A percentile compares a stretch with the other conserved stretches of the same genome.
Evolutionary conservation across 768 basidiomycete species (phyloP).

Genomic region (Agaricus blazei): DNA sequence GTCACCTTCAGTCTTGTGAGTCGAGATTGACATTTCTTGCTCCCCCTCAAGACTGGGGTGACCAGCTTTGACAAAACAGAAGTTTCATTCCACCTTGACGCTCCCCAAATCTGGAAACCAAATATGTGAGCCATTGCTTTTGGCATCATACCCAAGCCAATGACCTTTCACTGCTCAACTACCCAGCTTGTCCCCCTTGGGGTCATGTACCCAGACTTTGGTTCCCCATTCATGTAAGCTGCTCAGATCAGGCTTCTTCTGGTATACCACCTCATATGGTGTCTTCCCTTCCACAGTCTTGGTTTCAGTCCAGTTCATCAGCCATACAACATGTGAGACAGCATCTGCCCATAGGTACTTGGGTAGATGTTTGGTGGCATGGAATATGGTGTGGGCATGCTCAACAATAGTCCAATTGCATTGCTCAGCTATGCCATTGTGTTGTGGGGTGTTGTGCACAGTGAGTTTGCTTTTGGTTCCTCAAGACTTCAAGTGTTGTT

Average conservation of each 20-base stretch:
- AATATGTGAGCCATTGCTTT: slow-evolving; percentile 21
- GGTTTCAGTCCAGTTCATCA: slow-evolving; percentile 27
- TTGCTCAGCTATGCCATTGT: slow-evolving; percentile 21
- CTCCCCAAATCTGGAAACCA: slow-evolving; percentile 25
- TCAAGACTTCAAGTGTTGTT: slow-evolving; percentile 15
- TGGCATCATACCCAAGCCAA: slow-evolving; percentile 30
- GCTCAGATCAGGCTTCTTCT: slow-evolving; percentile 21
- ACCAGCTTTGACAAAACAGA: slow-evolving; percentile 11
- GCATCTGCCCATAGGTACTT: slow-evolving; percentile 33
- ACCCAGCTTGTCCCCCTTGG: slow-evolving; percentile 9
- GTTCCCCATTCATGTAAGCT: neutral
- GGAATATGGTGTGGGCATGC: slow-evolving; percentile 24
- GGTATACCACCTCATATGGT: slow-evolving; percentile 15
- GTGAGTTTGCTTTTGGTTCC: slow-evolving; percentile 30
- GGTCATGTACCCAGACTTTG: slow-evolving; percentile 23
- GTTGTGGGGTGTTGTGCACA: slow-evolving; percentile 10
- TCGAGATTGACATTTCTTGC: neutral
- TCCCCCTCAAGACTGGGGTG: slow-evolving; percentile 20
- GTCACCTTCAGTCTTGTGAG: too few species aligned
- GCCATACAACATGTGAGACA: slow-evolving; percentile 22
- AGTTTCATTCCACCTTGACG: slow-evolving; percentile 26
- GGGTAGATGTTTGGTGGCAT: slow-evolving; percentile 22
- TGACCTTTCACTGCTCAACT: slow-evolving; percentile 18
- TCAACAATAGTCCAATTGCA: slow-evolving; percentile 27
- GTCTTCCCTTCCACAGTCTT: slow-evolving; percentile 19